Base-by-base conservation (phyloP, 768 basidiomycete species). In the Agaricus bisporus region DNA sequence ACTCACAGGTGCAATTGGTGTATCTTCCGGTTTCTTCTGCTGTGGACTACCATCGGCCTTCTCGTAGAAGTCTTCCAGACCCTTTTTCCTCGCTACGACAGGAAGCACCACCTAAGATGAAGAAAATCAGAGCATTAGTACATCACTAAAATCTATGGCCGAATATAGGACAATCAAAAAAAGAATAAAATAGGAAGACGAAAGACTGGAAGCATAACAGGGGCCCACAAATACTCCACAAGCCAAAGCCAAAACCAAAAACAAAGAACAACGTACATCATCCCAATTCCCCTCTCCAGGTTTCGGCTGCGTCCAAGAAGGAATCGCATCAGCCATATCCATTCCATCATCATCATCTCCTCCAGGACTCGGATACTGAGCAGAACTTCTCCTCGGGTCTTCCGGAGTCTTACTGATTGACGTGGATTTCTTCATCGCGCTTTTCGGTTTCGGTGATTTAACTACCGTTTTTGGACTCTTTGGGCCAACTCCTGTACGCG, bases 31-130 rank as follows among this genome's bases (percentile, higher is more conserved):
- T 58, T 69, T 70, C 68, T 68, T 81, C 28, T 78, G 76, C 60
- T 77, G 75, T 18, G 83, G 78, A 59, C 80, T 83, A n/a, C 89
- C 89, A 61, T 83, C 80, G 8, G 78, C 83, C 42, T 78, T 76
- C 56, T 84, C 78, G 62, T 87, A 90, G 55, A 83, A 77, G 38
- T 76, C 81, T 54, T 88, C 81, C 44, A 93, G 64, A 7, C 90
- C 89, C 62, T 82, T 87, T 72, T 91, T 90, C 54, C 88, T 77
- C 7, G 90, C 89, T 11, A 93, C 88, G 5, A 86, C 88, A 22
- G 91, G 91, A 11, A 92, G 71, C 1, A 93, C 85, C 37, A 91
- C 88, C 88, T 91, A 58, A 48, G 3, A 41, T 41, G 17, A 10
- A 15, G 11, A 12, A 48, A 35, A 7, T 11, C 17, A n/a, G 41